Conservation (phyloP, 2,329 filamentous ascomycete species). For the Neofusicoccum sp. region DNA sequence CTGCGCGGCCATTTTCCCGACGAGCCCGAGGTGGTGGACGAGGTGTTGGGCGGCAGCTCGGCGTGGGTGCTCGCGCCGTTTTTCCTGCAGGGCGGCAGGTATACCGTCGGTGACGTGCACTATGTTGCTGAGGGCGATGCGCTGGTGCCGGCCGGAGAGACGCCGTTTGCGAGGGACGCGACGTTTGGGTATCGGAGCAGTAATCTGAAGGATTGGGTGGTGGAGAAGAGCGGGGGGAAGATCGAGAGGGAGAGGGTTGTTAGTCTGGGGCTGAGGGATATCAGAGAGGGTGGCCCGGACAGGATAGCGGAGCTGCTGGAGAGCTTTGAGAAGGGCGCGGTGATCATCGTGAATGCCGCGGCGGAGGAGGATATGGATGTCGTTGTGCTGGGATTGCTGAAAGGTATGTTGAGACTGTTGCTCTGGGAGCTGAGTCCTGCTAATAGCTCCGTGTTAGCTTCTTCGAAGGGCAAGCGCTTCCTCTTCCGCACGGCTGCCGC, state of each 20-base stretch:
- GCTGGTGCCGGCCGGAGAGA: conserved; percentile 52
- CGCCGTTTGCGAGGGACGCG: conserved; percentile 57
- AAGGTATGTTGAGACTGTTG: conserved; percentile 12
- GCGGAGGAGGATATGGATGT: conserved; percentile 56
- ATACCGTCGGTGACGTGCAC: conserved; percentile 58
- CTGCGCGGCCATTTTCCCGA: conserved; percentile 57
- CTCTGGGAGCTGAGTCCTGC: neutral
- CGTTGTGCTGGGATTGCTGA: conserved; percentile 51
- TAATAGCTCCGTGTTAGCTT: neutral
- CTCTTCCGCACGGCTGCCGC: conserved; percentile 49
- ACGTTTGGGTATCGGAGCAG: conserved; percentile 58
- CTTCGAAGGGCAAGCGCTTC: conserved; percentile 40
- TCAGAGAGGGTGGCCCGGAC: conserved; percentile 47
- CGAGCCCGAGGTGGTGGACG: conserved; percentile 53
- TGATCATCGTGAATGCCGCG: conserved; percentile 54
- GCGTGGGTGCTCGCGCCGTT: conserved; percentile 59
- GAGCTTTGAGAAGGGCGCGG: conserved; percentile 35
- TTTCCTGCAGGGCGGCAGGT: conserved; percentile 58
- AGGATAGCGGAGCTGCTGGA: conserved; percentile 44
- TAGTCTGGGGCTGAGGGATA: conserved; percentile 49
- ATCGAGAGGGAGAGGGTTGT: conserved; percentile 41
- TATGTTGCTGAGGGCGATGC: conserved; percentile 55
- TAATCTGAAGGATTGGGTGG: conserved; percentile 52
- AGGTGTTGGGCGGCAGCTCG: conserved; percentile 46
- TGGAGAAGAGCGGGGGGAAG: conserved; percentile 52